Evolutionary conservation across 805 yeast species (phyloP), one percentile per base, ranked within the genome.

Genomic region (Hanseniaspora meyeri): DNA sequence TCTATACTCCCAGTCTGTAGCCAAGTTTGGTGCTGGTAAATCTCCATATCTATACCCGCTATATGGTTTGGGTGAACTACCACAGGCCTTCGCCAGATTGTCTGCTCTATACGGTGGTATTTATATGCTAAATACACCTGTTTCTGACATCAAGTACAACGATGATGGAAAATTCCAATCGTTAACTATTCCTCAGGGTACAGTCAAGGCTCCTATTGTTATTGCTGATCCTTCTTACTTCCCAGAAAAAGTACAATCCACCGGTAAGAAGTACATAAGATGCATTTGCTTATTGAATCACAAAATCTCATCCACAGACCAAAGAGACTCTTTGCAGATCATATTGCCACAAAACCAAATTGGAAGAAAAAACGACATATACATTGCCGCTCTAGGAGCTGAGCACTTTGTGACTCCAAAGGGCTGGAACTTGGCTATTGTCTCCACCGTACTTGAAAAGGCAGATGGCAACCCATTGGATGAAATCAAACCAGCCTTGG

Each of bases 61-160:
- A 65, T 93, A 93, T 67, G 98, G 98, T 8, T 77, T 93, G 58
- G 98, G 98, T 53, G 98, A 93, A 71, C 77, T 93, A 59, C 98
- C 98, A n/a, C 98, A 93, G 73, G 98, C 97, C 9, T 93, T 93
- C 74, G 97, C 97, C 11, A 80, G 98, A 68, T 79, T 93, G 60
- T 83, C 95, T 53, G 98, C 98, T 29, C 91, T 93, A 62, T 89
- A 93, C 67, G 98, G 98, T 61, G 98, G 98, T 65, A 91, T 97
- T 19, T 93, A 89, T 68, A 93, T 93, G 98, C 79, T 93, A 66
- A 96, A 89, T 68, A 91, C 95, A 36, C 96, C 97, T 49, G 82
- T 93, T 60, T 95, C 93, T 59, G 95, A 91, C 72, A 78, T 90
- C 19, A 75, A 86, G 51, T 90, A 83, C 69, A 81, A 77, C 54